A percentile compares a stretch with the other conserved stretches of the same genome.
Evolutionary conservation across 1,284 basidiomycete genomes (phyloP).

Genomic region (Stereum hirsutum): DNA sequence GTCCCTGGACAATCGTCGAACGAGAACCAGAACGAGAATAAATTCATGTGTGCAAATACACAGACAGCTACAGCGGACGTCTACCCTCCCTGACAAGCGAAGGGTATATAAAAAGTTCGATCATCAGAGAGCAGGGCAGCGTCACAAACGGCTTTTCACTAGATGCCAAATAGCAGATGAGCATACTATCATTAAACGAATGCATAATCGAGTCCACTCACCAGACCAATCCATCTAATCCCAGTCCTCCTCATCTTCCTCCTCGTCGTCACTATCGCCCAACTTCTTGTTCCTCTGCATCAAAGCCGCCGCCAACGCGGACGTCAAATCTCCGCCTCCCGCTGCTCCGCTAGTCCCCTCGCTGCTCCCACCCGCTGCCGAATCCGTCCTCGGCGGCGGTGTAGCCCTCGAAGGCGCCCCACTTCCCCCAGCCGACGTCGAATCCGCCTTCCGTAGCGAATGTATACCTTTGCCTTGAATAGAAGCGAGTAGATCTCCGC

Average conservation of each 20-base stretch:
- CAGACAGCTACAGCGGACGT: no score
- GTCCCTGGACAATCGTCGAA: no score
- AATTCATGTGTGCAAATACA: no score
- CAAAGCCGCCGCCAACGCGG: conserved; percentile 58
- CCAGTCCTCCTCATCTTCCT: conserved; percentile 71
- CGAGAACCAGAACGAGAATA: no score
- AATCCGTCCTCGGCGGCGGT: conserved; percentile 26
- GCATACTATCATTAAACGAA: not conserved
- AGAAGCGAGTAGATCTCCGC: conserved; percentile 54
- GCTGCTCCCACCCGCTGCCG: conserved; percentile 27
- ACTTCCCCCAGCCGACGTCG: conserved; percentile 22
- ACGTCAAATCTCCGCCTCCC: conserved; percentile 45
- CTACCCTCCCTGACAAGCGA: no score
- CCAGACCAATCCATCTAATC: conserved; percentile 1
- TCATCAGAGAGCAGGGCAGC: no score
- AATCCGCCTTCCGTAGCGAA: conserved; percentile 62
- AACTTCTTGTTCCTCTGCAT: conserved; percentile 82
- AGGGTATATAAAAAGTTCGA: no score
- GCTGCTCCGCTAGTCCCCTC: conserved; percentile 23
- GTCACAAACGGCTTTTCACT: no score
- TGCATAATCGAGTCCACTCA: not conserved
- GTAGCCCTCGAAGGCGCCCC: conserved; percentile 21
- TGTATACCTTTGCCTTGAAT: conserved; percentile 68
- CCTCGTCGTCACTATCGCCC: conserved; percentile 87
- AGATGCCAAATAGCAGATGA: no score